Evolutionary conservation across 2,329 filamentous ascomycete genomes (phyloP).

Genomic region (Aspergillus puulaauensis): DNA sequence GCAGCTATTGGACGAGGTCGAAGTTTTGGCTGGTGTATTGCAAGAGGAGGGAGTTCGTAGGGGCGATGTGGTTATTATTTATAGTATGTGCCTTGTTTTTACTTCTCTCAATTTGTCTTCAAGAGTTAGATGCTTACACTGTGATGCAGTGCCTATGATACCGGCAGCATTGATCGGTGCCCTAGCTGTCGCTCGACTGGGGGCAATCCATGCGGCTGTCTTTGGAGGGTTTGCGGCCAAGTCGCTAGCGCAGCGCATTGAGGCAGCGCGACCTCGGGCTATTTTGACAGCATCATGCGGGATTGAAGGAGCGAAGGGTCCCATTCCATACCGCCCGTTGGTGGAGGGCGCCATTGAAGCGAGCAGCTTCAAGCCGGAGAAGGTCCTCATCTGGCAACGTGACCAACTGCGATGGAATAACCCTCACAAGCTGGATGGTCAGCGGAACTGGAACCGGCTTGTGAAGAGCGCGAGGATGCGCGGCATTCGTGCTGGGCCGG

Average conservation of each 20-base stretch:
- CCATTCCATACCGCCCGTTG: slow-evolving; percentile 73
- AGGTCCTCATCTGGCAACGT: slow-evolving; percentile 80
- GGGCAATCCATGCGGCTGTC: slow-evolving; percentile 86
- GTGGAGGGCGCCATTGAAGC: slow-evolving; percentile 70
- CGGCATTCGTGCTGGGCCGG: slow-evolving; percentile 68
- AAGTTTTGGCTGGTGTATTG: slow-evolving; percentile 77
- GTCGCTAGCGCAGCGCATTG: slow-evolving; percentile 84
- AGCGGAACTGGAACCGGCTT: slow-evolving; percentile 77
- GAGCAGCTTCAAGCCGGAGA: slow-evolving; percentile 68
- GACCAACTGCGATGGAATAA: slow-evolving; percentile 73
- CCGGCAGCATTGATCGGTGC: slow-evolving; percentile 84
- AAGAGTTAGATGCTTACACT: not conserved
- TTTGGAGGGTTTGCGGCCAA: slow-evolving; percentile 86
- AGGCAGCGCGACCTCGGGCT: slow-evolving; percentile 71
- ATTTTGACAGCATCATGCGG: slow-evolving; percentile 90
- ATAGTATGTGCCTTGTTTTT: slow-evolving; percentile 58
- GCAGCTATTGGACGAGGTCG: slow-evolving; percentile 74
- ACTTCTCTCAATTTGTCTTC: slow-evolving; percentile 2
- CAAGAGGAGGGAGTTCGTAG: slow-evolving; percentile 76
- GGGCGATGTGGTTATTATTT: slow-evolving; percentile 86
- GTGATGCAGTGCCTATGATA: slow-evolving; percentile 85
- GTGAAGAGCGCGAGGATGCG: slow-evolving; percentile 69
- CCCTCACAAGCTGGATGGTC: slow-evolving; percentile 63
- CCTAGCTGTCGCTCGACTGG: slow-evolving; percentile 75
- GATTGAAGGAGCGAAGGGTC: slow-evolving; percentile 80